Base-by-base conservation (phyloP, 768 basidiomycete species). In the Pleurotus giganteus region DNA sequence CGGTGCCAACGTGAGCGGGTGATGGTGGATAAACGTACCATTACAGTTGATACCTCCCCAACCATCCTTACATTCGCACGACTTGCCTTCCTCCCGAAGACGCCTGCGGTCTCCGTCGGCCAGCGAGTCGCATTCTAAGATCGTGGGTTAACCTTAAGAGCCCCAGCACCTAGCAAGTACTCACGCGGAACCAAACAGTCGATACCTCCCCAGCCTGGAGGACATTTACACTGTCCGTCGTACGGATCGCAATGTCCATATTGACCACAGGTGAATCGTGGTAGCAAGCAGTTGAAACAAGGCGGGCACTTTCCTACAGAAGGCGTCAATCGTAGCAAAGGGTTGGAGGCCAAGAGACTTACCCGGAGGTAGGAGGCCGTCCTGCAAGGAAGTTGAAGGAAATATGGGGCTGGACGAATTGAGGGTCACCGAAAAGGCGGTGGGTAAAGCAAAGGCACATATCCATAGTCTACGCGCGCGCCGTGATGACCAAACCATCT, bases 21-120 rank as follows among this genome's bases (percentile, higher is more conserved):
- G 42, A 12, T 17, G 39, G 17, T 47, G 9, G 26, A 27, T 15
- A 7, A 24, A 65, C 83, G 55, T 50, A 94, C 95, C 94, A 72
- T 99, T 98, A 74, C 97, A 99, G 66, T 98, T 98, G 57, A 98
- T 87, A 12, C 97, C 96, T 37, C 81, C 81, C 96, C 96, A 99
- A 0, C 94, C 96, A 1, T 94, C 92, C 62, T 89, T 89, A 69
- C 97, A 99, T 23, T 93, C 79, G 69, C 96, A 98, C 11, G 81
- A 70, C 51, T 86, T 77, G 1, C 85, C 86, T 3, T 84, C 82
- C 42, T 87, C 87, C 57, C 97, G 78, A 23, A 94, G 85, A 53
- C 84, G 83, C 24, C 97, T 82, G 45, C 91, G 86, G 45, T 86
- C 84, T 0, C 95, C 95, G 58, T 98, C 94, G 13, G 93, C 86